These are phyloP conservation scores for Pelargonium citronellum DNA, from an alignment of 441 rosid genomes.

Conservation along the genomic window DNA sequence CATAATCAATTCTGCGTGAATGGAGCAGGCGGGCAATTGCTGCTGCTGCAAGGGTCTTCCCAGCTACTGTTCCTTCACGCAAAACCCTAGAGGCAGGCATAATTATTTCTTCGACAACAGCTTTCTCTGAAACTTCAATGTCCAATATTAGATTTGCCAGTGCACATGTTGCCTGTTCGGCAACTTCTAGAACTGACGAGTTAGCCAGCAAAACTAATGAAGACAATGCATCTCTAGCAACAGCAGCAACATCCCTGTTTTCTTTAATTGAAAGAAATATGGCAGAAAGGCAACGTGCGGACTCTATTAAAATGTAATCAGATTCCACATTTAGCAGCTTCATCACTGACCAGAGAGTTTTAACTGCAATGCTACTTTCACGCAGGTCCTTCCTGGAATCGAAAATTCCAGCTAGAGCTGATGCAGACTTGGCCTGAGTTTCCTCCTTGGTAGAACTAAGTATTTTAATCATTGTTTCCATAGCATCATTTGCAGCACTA, in stretches of 20 bases:
- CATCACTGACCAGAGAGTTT: constrained; percentile 63
- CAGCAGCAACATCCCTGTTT: constrained; percentile 86
- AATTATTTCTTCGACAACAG: constrained; percentile 70
- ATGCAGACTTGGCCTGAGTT: constrained; percentile 94
- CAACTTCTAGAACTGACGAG: constrained; percentile 76
- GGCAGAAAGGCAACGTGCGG: constrained; percentile 79
- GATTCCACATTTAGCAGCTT: constrained; percentile 78
- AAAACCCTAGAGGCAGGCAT: constrained; percentile 87
- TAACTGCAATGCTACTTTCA: constrained; percentile 81
- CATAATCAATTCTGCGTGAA: constrained; percentile 57
- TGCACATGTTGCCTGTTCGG: constrained; percentile 94
- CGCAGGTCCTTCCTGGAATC: constrained; percentile 79
- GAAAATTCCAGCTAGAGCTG: constrained; percentile 89
- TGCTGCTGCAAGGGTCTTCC: constrained; percentile 95
- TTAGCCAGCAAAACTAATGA: constrained; percentile 64
- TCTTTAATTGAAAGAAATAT: constrained; percentile 87
- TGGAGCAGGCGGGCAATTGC: constrained; percentile 88
- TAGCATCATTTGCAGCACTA: constrained; percentile 97
- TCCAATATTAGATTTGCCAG: constrained; percentile 96
- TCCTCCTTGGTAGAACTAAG: constrained; percentile 82
- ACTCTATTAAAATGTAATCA: constrained; percentile 69
- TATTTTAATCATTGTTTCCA: constrained; percentile 87
- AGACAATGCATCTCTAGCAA: constrained; percentile 77
- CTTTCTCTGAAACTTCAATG: constrained; percentile 71
- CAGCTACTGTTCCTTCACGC: constrained; percentile 85